Percentiles rank a stretch among this genome's conserved stretches.
These are phyloP conservation scores for Coniochaeta sp. DNA, from an alignment of 2,329 filamentous ascomycete genomes.

Conservation along the genomic window DNA sequence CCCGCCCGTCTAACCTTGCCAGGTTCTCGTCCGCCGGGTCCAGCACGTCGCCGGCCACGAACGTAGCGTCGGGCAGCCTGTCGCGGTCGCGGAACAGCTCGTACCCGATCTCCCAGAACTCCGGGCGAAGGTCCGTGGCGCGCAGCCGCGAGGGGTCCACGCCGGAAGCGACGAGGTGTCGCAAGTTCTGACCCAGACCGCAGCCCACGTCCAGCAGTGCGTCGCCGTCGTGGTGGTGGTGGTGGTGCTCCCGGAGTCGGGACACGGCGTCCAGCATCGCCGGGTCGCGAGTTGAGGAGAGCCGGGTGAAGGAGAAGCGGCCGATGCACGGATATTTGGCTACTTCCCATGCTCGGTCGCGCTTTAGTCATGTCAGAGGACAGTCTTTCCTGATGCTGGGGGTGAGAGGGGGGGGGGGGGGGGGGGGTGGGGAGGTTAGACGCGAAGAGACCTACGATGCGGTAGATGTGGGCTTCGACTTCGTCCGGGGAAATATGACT, in stretches of 20 bases:
- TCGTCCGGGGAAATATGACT: conserved; percentile 10
- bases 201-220: conserved; percentile 32
- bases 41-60: conserved; percentile 17
- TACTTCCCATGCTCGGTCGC: conserved; percentile 26
- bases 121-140: conserved; percentile 26
- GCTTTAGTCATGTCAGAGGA: conserved; percentile 8
- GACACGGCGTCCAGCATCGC: conserved; percentile 12
- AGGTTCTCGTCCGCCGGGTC: conserved; percentile 8
- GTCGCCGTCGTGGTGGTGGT: conserved; percentile 10
- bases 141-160: conserved; percentile 26
- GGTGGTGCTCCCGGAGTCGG: conserved; percentile 15
- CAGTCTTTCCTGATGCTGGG: background rate
- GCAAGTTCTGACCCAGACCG: conserved; percentile 34
- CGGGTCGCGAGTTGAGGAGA: conserved; percentile 20
- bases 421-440: too few relatives aligned
- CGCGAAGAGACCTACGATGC: conserved; percentile 6
- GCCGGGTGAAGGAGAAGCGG: conserved; percentile 26
- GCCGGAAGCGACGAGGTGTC: conserved; percentile 29
- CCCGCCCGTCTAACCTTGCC: conserved; percentile 9
- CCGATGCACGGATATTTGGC: conserved; percentile 29
- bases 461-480: conserved; percentile 10
- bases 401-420: too few relatives aligned
- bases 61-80: conserved; percentile 7
- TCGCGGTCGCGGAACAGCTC: conserved; percentile 22
- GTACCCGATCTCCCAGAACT: conserved; percentile 22